Base-by-base conservation (phyloP, 331 rosid species). In the Spiraea crenata region DNA sequence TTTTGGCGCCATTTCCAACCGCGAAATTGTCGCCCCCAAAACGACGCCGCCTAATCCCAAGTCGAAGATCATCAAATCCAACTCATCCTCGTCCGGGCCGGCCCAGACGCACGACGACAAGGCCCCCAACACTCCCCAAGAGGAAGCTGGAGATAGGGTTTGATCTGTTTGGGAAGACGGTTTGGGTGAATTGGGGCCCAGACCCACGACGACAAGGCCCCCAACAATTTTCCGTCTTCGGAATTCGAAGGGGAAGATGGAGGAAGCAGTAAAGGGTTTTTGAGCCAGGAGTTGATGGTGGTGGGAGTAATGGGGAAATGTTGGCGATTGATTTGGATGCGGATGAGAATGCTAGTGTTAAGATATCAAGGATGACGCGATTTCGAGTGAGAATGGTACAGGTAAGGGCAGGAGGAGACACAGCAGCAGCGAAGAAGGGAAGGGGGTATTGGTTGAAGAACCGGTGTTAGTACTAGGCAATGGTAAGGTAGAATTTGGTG, bases 1-100 rank as follows among this genome's bases (percentile, higher is more conserved):
- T 54, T 56, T 57, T 40, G 31, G 56, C 54, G 62, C 14, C 51
- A 34, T 42, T n/a, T 63, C 12, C 16, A 62, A 13, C 34, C 76
- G 73, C 0, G 31, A 65, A 20, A 17, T 74, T 19, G 9, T 67
- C 54, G 25, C 84, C 6, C 9, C 58, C 45, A 51, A 74, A 38
- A 63, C 63, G 13, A 70, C 67, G 37, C 58, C 80, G 66, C 73
- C 51, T 15, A 44, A 7, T 56, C 65, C 72, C 52, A 49, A 50
- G 50, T 45, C 78, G 14, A 34, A 11, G 57, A 16, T 59, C 58
- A 57, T n/a, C n/a, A n/a, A 70, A 45, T 70, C 56, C 10, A 76
- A 71, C 19, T 83, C 31, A 25, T 25, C n/a, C n/a, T n/a, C 31
- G 60, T 65, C 72, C 67, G 77, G 81, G 9, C 85, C 85, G 10